Conservation (phyloP, 2,329 filamentous ascomycete species). For the Talaromyces amestolkiae region DNA sequence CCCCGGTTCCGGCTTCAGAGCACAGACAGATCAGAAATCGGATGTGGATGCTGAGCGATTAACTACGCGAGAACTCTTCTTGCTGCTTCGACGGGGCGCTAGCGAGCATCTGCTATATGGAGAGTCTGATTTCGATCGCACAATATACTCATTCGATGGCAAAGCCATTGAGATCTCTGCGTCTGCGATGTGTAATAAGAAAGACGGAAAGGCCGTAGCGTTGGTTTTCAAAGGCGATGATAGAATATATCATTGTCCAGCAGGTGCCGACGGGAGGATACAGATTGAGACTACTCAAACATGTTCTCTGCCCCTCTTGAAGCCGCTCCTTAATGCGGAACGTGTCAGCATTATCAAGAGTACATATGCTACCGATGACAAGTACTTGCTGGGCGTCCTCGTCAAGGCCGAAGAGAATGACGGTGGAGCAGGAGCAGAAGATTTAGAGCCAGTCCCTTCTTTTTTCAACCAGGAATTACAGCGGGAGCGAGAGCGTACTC, state of each 20-base stretch:
- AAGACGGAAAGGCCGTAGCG: constrained; percentile 22
- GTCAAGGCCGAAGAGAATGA: constrained; percentile 28
- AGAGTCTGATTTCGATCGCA: constrained; percentile 33
- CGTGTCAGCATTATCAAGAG: constrained; percentile 33
- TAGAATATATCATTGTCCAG: constrained; percentile 30
- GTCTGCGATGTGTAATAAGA: constrained; percentile 30
- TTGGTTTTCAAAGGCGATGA: constrained; percentile 33
- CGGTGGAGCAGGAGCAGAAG: constrained; percentile 25
- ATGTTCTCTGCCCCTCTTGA: constrained; percentile 22
- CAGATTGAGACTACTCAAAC: constrained; percentile 4
- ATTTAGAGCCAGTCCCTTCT: constrained; percentile 26
- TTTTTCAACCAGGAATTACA: constrained; percentile 30
- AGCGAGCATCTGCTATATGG: constrained; percentile 37
- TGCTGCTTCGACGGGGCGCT: constrained; percentile 32
- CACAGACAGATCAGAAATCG: neutral
- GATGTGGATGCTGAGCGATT: constrained; percentile 22
- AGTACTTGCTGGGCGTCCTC: constrained; percentile 30
- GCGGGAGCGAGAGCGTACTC: neutral
- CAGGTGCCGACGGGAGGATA: constrained; percentile 22
- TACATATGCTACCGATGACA: constrained; percentile 22
- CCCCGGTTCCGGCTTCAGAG: constrained; percentile 29
- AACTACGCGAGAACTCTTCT: constrained; percentile 31
- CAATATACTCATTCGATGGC: constrained; percentile 28
- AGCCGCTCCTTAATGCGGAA: constrained; percentile 23
- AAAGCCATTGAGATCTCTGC: constrained; percentile 34